Evolutionary conservation across 2,329 filamentous ascomycete species (phyloP).

Genomic region (Huntiella abstrusa): DNA sequence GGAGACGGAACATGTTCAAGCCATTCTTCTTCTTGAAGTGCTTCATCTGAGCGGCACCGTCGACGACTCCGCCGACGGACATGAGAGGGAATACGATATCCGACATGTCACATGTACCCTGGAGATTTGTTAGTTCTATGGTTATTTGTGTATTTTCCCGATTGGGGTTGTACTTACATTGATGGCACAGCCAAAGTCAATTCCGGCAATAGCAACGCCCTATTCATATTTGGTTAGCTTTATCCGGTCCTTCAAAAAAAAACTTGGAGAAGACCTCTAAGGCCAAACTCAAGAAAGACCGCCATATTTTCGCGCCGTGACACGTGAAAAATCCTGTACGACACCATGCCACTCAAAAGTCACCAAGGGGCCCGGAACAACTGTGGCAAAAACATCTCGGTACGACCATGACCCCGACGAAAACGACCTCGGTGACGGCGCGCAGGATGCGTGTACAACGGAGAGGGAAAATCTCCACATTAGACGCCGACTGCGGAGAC

Average conservation of each 20-base stretch:
- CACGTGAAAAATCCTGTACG: background rate
- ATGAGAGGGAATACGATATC: constrained; percentile 18
- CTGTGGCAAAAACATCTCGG: no score
- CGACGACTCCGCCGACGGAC: constrained; percentile 14
- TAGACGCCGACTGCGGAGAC: no score
- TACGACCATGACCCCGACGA: no score
- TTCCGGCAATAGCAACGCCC: constrained; percentile 24
- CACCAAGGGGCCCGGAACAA: background rate
- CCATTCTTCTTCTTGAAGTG: constrained; percentile 33
- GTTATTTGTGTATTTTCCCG: background rate
- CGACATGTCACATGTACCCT: constrained; percentile 19
- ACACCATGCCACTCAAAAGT: background rate
- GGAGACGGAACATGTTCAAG: constrained; percentile 37
- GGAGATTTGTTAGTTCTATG: background rate
- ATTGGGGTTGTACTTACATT: constrained; percentile 17
- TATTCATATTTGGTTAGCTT: constrained; percentile 1
- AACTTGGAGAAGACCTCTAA: background rate
- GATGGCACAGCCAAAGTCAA: constrained; percentile 25
- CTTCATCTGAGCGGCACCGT: constrained; percentile 33
- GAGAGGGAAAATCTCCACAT: no score
- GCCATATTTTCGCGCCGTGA: no score
- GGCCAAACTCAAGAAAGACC: background rate
- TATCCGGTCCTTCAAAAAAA: background rate
- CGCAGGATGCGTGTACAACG: no score
- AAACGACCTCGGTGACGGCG: no score